A percentile compares a stretch with the other conserved stretches of the same genome.
phyloP scores from a whole-genome alignment of 176 grass and related monocot species.

The Paspalum vaginatum region DNA sequence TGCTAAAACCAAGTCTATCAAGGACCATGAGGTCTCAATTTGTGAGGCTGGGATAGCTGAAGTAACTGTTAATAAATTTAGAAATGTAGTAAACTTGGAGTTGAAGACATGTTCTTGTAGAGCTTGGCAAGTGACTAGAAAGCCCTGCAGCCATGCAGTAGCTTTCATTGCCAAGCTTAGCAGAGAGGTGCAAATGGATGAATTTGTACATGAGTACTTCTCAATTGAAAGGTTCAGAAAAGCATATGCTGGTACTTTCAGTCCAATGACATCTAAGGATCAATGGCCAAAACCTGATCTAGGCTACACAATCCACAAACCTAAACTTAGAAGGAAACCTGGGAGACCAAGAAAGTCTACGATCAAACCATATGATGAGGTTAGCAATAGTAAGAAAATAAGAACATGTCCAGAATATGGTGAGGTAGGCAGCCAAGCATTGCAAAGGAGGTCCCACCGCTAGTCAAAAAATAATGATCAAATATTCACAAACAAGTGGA shows the following conservation, averaged over 20 bases:
- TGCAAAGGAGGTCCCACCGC: neutral
- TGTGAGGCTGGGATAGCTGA: neutral
- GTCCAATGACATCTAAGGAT: neutral
- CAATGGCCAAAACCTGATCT: neutral
- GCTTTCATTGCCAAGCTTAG: neutral
- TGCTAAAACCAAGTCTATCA: neutral
- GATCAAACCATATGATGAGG: neutral
- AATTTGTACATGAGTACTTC: neutral
- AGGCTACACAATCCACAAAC: neutral
- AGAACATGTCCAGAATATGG: neutral
- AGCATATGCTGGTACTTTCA: neutral
- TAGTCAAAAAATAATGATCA: too few relatives aligned
- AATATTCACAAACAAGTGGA: too few relatives aligned
- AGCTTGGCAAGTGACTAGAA: neutral
- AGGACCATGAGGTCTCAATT: neutral
- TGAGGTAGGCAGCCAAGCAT: neutral
- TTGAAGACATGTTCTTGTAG: neutral
- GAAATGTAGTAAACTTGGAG: neutral
- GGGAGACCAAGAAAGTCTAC: neutral
- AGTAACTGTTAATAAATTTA: neutral
- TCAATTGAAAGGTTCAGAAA: neutral
- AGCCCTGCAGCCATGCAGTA: neutral
- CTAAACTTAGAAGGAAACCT: neutral
- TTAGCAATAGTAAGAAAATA: neutral
- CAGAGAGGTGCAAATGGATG: neutral